Evolutionary conservation across 306 rosid species (phyloP), one percentile per base, ranked within the genome.

Genomic region (Cicer chorassanicum): DNA sequence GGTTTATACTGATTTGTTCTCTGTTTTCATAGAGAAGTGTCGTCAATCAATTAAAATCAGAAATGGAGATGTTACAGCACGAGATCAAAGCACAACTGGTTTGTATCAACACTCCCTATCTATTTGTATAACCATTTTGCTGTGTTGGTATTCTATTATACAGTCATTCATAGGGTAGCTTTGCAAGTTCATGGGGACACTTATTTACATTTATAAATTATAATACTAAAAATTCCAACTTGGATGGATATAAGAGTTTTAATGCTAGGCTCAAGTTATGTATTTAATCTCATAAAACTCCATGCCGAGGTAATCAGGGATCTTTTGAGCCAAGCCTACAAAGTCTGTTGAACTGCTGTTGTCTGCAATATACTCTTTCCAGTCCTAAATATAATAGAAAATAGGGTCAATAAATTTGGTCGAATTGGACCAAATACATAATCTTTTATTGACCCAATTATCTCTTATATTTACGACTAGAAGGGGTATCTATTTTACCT

Each of bases 31-130:
- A 95, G 97, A 87, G 98, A 85, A 75, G 86, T 71, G 74, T 86
- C 9, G 93, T 95, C 68, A 88, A 92, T 81, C 96, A 95, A 75
- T 88, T 95, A 80, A 86, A 86, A 84, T 89, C 84, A 43, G 99
- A 92, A 76, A 83, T 95, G 96, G 98, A 90, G 82, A 76, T 1
- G 77, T 82, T 95, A 61, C 91, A 85, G 76, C 86, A 83, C 80
- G 98, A 86, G 73, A 89, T 92, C 88, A 92, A 86, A 82, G 87
- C 85, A 1, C 92, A 73, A 18, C 77, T 90, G 97, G 99, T 95
- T 84, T 65, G 96, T 85, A 74, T 78, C 62, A 21, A 36, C 74
- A 19, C 53, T 57, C 24, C 40, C 45, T 73, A 9, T 19, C 59
- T 77, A 55, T 8, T 63, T 53, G 66, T 76, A 5, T 56, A 42